A percentile compares a stretch with the other conserved stretches of the same genome.
Evolutionary conservation across 176 grass and related monocot species (phyloP).

Genomic region (Lolium rigidum): DNA sequence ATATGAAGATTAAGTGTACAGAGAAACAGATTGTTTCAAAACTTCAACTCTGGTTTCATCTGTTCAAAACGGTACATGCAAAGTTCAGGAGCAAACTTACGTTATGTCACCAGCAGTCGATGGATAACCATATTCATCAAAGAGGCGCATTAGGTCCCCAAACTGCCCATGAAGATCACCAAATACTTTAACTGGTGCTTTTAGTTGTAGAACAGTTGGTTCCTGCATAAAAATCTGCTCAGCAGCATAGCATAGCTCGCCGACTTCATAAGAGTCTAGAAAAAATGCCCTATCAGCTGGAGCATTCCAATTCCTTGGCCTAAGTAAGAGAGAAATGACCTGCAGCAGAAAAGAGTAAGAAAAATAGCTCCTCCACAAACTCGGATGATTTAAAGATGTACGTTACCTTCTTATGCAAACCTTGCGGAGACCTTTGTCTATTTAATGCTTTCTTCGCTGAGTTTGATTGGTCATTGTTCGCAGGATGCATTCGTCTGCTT

Average conservation of each 20-base stretch:
- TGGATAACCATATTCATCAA: slow-evolving; percentile 98
- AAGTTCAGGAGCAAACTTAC: slow-evolving; percentile 62
- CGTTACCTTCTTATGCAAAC: slow-evolving; percentile 91
- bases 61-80: slow-evolving; percentile 34
- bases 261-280: slow-evolving; percentile 95
- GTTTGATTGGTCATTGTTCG: slow-evolving; percentile 72
- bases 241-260: slow-evolving; percentile 92
- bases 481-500: slow-evolving; percentile 93
- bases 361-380: slow-evolving; percentile 27
- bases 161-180: slow-evolving; percentile 99
- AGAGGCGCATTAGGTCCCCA: slow-evolving; percentile 97
- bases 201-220: slow-evolving; percentile 93
- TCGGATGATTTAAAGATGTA: slow-evolving; percentile 17
- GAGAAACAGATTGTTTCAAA: slow-evolving; percentile 5
- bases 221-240: slow-evolving; percentile 99
- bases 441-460: slow-evolving; percentile 76
- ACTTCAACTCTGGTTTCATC: slow-evolving; percentile 29
- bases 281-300: slow-evolving; percentile 91
- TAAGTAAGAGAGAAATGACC: slow-evolving; percentile 87
- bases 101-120: slow-evolving; percentile 97
- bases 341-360: slow-evolving; percentile 45
- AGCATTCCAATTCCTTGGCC: slow-evolving; percentile 89
- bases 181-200: slow-evolving; percentile 98
- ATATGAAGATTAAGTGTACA: slow-evolving; percentile 5
- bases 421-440: slow-evolving; percentile 91